These are phyloP conservation scores for Trichothecium roseum DNA, from an alignment of 2,329 filamentous ascomycete genomes.

Conservation along the genomic window DNA sequence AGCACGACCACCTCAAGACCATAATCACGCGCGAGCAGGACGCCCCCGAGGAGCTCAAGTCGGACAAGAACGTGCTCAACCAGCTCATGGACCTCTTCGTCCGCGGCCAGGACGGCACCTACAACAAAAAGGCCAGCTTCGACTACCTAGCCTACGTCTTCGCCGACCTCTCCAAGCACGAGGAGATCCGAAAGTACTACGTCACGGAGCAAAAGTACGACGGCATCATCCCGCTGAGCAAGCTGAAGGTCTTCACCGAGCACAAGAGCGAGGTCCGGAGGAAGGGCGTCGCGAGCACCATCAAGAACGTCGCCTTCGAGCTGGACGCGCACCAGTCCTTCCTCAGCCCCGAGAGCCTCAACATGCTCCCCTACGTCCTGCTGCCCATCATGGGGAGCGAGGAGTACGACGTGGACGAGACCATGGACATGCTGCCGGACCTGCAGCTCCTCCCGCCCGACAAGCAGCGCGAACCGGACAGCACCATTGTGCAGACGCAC, in stretches of 20 bases:
- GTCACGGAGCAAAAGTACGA: conserved; percentile 67
- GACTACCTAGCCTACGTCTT: conserved; percentile 94
- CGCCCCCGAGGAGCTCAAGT: conserved; percentile 58
- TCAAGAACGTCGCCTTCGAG: conserved; percentile 91
- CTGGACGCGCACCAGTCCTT: conserved; percentile 61
- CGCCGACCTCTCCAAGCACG: conserved; percentile 79
- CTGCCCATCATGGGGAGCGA: conserved; percentile 82
- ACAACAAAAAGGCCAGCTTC: conserved; percentile 78
- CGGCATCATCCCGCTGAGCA: conserved; percentile 75
- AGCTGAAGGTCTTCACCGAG: conserved; percentile 90
- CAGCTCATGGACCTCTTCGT: conserved; percentile 95
- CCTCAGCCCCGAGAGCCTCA: conserved; percentile 58
- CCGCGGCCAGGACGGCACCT: conserved; percentile 70
- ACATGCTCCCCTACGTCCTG: conserved; percentile 80
- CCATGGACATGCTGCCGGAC: conserved; percentile 76
- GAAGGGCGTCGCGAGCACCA: conserved; percentile 88
- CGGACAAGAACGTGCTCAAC: conserved; percentile 67
- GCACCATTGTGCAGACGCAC: conserved; percentile 71
- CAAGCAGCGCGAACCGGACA: conserved; percentile 73
- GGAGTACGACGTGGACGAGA: conserved; percentile 81
- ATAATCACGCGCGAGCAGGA: conserved; percentile 59
- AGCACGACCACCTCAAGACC: conserved; percentile 62
- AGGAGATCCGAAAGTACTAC: conserved; percentile 66
- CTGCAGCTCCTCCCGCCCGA: conserved; percentile 82
- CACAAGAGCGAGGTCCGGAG: conserved; percentile 74